These are phyloP conservation scores for Geranium incanum DNA, from an alignment of 441 rosid species.

Conservation along the genomic window DNA sequence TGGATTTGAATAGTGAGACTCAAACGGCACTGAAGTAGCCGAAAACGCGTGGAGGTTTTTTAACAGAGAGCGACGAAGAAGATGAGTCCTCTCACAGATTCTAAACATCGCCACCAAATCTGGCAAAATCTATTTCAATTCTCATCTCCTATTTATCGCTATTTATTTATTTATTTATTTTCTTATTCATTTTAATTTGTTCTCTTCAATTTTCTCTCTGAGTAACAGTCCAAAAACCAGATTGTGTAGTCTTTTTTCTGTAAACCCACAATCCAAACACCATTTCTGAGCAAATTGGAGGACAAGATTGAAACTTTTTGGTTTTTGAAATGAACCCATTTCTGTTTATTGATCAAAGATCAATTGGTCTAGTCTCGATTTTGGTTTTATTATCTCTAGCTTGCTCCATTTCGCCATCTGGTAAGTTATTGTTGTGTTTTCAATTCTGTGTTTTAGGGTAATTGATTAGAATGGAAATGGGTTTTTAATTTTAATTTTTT, in stretches of 20 bases:
- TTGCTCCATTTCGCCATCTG: slow-evolving; percentile 28
- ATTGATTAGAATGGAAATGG: background rate
- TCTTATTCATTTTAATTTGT: background rate
- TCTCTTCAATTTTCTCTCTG: background rate
- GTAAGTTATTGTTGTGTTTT: slow-evolving; percentile 10
- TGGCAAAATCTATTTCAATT: background rate
- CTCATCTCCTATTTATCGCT: background rate
- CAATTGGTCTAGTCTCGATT: slow-evolving; percentile 25
- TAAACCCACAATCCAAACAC: background rate
- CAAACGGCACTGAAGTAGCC: background rate
- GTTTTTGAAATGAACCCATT: slow-evolving; percentile 8
- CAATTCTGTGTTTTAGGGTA: background rate
- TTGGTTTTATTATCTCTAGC: slow-evolving; percentile 25
- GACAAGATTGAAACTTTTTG: background rate
- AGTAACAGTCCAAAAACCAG: background rate
- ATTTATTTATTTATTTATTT: background rate
- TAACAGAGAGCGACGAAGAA: background rate
- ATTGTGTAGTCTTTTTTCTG: background rate
- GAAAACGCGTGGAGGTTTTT: background rate
- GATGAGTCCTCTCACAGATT: no score
- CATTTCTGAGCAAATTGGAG: background rate
- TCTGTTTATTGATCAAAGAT: slow-evolving; percentile 21
- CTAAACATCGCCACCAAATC: background rate
- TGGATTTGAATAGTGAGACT: background rate
- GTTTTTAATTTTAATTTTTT: background rate